Base-by-base conservation (phyloP, 2,329 filamentous ascomycete species). In the Thelonectria rubi region DNA sequence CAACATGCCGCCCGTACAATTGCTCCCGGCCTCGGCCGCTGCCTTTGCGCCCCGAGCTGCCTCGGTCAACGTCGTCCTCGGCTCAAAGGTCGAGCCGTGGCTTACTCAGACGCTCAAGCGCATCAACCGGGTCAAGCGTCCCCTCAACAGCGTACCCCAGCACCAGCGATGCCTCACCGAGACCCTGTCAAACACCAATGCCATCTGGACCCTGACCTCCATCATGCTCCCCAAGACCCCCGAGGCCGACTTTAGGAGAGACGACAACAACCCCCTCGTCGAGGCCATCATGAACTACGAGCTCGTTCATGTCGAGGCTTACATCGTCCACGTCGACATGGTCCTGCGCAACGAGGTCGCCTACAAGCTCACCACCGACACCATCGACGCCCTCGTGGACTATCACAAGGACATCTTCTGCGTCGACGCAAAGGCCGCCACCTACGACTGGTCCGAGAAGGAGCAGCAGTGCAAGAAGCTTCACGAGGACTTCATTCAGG, bases 321-420 rank as follows among this genome's bases (percentile, higher is more conserved):
- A 99, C 78, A 94, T 98, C 71, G 95, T 99, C 64, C 94, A 98
- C 79, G 93, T 99, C 79, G 95, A 99, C 82, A 97, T 98, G 93
- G 94, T 99, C 62, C 88, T 96, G 73, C 91, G 94, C 79, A 95
- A 97, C 77, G 95, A 98, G 82, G 93, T 99, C 74, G 95, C 94
- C 69, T 98, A 94, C 86, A 99, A 99, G 86, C 86, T 99, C 74
- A 98, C 94, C 21, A 87, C 90, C 60, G 95, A 98, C 76, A 93
- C 94, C 64, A 99, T 99, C 80, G 93, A 97, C 73, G 82, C 91
- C 54, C 87, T 99, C 67, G 90, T 97, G 76, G 92, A 97, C 77
- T 97, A 97, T 79, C 95, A 99, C 86, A 94, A 95, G 83, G 92
- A 97, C 67, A 86, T 98, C 71, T 94, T 97, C 83, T 97, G 92